A percentile compares a stretch with the other conserved stretches of the same genome.
These are phyloP conservation scores for Wakefieldia striispora DNA, from an alignment of 768 basidiomycete species.

Conservation along the genomic window DNA sequence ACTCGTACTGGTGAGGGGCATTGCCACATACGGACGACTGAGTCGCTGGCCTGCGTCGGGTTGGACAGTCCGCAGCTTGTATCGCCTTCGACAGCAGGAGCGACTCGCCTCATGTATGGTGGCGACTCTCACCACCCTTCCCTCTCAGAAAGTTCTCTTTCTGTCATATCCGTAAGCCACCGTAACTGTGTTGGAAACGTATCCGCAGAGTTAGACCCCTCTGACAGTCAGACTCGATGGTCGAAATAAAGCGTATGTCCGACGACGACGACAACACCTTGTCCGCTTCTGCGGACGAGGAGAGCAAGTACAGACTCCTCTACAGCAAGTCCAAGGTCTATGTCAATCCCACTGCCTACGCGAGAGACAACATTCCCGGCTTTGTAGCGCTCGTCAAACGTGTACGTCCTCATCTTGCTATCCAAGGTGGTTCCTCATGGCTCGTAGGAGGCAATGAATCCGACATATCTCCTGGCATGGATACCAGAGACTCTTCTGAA, in stretches of 20 bases:
- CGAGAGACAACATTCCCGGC: slow-evolving; percentile 91
- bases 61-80: neutral
- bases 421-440: slow-evolving; percentile 8
- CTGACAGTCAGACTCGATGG: slow-evolving; percentile 58
- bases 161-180: slow-evolving; percentile 45
- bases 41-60: slow-evolving; percentile 2
- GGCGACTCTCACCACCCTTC: slow-evolving; percentile 26
- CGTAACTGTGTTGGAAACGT: no score
- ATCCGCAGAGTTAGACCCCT: slow-evolving; percentile 11
- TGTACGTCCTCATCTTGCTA: slow-evolving; percentile 43
- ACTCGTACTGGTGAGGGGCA: neutral
- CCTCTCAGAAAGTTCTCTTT: slow-evolving; percentile 45
- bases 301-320: slow-evolving; percentile 66
- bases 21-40: slow-evolving; percentile 25
- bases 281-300: slow-evolving; percentile 41
- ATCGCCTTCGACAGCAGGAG: no score
- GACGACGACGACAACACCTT: slow-evolving; percentile 13
- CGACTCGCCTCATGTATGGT: slow-evolving; percentile 13
- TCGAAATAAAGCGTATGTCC: slow-evolving; percentile 60
- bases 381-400: slow-evolving; percentile 91
- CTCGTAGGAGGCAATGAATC: slow-evolving; percentile 66
- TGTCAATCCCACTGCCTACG: slow-evolving; percentile 90
- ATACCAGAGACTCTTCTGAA: slow-evolving; percentile 85
- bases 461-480: slow-evolving; percentile 86
- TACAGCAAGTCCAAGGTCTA: slow-evolving; percentile 95